Percentiles rank a stretch among this genome's conserved stretches.
Evolutionary conservation across 108 stramenopile genomes (phyloP).

Genomic region (Nitzschia putrida): DNA sequence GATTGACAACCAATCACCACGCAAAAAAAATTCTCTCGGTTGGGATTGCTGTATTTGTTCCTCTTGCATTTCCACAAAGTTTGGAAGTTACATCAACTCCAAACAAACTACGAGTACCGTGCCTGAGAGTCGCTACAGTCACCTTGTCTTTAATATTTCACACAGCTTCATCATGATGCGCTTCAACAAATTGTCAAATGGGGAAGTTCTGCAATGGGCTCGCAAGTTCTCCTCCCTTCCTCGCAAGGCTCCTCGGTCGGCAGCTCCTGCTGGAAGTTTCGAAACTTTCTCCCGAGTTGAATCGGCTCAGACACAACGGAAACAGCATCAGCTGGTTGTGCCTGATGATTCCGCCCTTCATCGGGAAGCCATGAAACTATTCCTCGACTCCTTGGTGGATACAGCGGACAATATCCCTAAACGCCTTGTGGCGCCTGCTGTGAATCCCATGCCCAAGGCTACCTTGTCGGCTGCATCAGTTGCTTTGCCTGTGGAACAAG

Average conservation of each 20-base stretch:
- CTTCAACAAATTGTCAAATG: too few species aligned
- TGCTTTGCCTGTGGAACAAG: background rate
- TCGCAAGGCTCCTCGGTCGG: background rate
- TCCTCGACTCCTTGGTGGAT: constrained; percentile 23
- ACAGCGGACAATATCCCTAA: background rate
- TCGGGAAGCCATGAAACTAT: constrained; percentile 22
- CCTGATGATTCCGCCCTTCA: background rate
- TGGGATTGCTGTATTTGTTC: too few species aligned
- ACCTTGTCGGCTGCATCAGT: background rate
- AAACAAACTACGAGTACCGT: too few species aligned
- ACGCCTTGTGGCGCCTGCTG: background rate
- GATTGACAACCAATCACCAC: too few species aligned
- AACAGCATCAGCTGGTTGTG: constrained; percentile 4
- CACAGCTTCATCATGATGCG: too few species aligned
- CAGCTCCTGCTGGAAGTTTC: background rate
- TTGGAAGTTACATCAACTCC: too few species aligned
- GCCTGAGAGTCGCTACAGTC: too few species aligned
- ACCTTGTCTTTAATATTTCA: too few species aligned
- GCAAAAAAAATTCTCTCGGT: too few species aligned
- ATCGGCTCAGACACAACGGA: background rate
- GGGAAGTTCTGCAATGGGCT: too few species aligned
- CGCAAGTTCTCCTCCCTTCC: too few species aligned
- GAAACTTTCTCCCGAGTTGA: constrained; percentile 10
- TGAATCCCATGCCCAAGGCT: background rate
- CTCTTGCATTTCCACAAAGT: too few species aligned